A percentile compares a stretch with the other conserved stretches of the same genome.
phyloP scores from a whole-genome alignment of 805 yeast species.

The Ogataea pilisensis region DNA sequence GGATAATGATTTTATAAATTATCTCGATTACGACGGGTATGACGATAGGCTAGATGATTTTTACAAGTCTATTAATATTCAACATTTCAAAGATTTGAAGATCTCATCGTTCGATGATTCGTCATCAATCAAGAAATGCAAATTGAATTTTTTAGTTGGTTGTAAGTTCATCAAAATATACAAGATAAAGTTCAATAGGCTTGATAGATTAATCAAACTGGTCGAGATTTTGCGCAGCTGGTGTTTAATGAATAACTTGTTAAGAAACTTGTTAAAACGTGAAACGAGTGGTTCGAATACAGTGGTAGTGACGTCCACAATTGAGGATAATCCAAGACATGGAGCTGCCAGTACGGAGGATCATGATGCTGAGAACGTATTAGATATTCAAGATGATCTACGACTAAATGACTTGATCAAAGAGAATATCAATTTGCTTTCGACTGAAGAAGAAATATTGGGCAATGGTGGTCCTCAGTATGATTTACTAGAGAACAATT shows the following conservation, averaged over 20 bases:
- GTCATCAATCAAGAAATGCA: conserved; percentile 3
- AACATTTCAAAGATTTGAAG: conserved; percentile 12
- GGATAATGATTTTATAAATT: conserved; percentile 22
- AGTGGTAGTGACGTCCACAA: neutral
- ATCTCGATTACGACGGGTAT: conserved; percentile 4
- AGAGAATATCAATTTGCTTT: conserved; percentile 11
- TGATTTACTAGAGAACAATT: neutral
- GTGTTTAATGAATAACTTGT: conserved; percentile 24
- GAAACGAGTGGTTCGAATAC: neutral
- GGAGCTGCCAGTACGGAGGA: neutral
- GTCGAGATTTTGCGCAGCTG: conserved; percentile 24
- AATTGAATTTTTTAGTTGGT: conserved; percentile 22
- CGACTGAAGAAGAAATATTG: neutral
- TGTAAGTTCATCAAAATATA: conserved; percentile 27
- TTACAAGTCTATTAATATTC: conserved; percentile 17
- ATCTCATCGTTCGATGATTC: neutral
- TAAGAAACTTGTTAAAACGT: conserved; percentile 17
- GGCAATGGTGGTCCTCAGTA: neutral
- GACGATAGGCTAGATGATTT: conserved; percentile 17
- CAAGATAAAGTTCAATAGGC: conserved; percentile 22
- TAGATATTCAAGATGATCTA: conserved; percentile 16
- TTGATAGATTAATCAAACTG: conserved; percentile 17
- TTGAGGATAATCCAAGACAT: neutral
- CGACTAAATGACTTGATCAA: conserved; percentile 20
- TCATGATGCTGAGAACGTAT: conserved; percentile 6